phyloP scores from a whole-genome alignment of 2,329 filamentous ascomycete species.

The Microsporum ferrugineum region DNA sequence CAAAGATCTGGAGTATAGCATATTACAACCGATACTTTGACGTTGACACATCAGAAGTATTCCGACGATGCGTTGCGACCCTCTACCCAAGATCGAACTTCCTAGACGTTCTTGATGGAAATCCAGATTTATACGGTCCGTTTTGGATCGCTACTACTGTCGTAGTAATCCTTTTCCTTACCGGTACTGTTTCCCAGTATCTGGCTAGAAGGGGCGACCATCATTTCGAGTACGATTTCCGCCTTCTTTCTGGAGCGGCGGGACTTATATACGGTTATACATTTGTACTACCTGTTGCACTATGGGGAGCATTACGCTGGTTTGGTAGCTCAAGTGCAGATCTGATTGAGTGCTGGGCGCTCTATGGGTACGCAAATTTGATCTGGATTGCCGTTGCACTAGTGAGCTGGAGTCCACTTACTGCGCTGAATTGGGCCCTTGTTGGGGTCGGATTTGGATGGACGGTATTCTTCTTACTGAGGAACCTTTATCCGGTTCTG shows the following conservation, averaged over 20 bases:
- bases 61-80: slow-evolving; percentile 77
- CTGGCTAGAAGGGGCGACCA: slow-evolving; percentile 54
- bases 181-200: slow-evolving; percentile 90
- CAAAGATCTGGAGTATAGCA: slow-evolving; percentile 78
- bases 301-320: slow-evolving; percentile 86
- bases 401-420: slow-evolving; percentile 78
- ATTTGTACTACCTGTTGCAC: slow-evolving; percentile 65
- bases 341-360: slow-evolving; percentile 83
- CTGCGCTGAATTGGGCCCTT: slow-evolving; percentile 84
- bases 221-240: slow-evolving; percentile 86
- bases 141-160: slow-evolving; percentile 99
- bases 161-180: slow-evolving; percentile 86
- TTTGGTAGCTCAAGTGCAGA: slow-evolving; percentile 86
- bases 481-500: slow-evolving; percentile 83
- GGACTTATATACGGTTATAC: slow-evolving; percentile 96
- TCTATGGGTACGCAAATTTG: slow-evolving; percentile 93
- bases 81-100: slow-evolving; percentile 88
- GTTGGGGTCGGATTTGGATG: slow-evolving; percentile 75
- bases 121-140: slow-evolving; percentile 90
- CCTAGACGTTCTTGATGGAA: slow-evolving; percentile 91
- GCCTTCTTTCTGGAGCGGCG: slow-evolving; percentile 74
- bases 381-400: slow-evolving; percentile 94
- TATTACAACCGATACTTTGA: slow-evolving; percentile 99
- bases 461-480: slow-evolving; percentile 70
- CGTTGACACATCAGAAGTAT: slow-evolving; percentile 83